Evolutionary conservation across 179 eudicot genomes (phyloP), one percentile per base, ranked within the genome.

Genomic region (Beta macrorhiza): DNA sequence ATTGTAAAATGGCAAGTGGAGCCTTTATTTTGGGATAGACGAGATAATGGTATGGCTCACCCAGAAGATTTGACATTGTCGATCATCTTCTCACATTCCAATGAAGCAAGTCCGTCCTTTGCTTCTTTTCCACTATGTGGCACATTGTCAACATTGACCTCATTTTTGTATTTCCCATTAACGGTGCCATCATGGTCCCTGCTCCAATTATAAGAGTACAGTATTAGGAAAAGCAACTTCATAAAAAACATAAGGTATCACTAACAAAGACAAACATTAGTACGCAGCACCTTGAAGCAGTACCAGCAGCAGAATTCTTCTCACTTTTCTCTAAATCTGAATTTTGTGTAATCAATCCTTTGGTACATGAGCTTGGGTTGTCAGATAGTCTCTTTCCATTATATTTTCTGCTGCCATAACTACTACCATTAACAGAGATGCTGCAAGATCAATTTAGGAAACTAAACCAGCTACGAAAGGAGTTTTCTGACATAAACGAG

Each of bases 271-370:
- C 61, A 53, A 22, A 22, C 1, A 7, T 20, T 15, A 56, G 19
- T 67, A 76, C 42, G 62, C 71, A 71, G 83, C 73, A 91, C 92
- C 91, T 87, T 51, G 81, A 80, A 69, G 78, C 67, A 78, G 53
- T 55, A 58, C 57, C 29, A 71, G 76, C 62, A 70, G 86, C 82
- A 14, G 70, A 64, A 82, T 75, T 84, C 78, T 78, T 86, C 78
- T 65, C 84, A 77, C 81, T 81, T 82, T 72, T 80, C 72, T 52
- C 79, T 25, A 67, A 17, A 69, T 64, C 72, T 42, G 82, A 37
- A 75, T 78, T 77, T 67, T 45, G 75, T 37, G 74, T 78, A 69
- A 20, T 49, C 73, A 67, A 77, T 53, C 77, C 90, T 78, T 70
- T 74, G 61, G 84, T 82, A 78, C 68, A 52, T 77, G 78, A 55